Evolutionary conservation across 139 green algal species (phyloP), one percentile per base, ranked within the genome.

Genomic region (Micractinium sp.): DNA sequence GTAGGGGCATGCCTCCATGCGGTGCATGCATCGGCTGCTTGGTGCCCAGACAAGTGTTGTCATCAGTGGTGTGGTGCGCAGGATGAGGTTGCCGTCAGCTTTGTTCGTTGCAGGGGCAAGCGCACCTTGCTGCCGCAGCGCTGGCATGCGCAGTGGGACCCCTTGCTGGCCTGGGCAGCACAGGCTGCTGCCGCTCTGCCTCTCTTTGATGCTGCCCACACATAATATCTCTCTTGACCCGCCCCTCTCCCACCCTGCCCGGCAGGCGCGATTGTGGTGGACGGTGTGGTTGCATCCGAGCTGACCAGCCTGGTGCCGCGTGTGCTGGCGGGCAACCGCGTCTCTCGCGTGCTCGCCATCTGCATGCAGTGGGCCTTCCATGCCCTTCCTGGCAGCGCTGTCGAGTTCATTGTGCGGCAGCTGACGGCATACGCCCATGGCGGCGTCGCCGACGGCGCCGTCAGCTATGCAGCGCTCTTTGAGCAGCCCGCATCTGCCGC

Each of bases 221-320:
- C 20, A 29, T 12, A 25, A 25, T 73, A 15, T 73, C 16, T 29
- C 20, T 73, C 14, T 9, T 56, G 7, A 2, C 63, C 63, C 2
- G 3, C 63, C 63, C 69, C 31, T 76, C 27, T 20, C 36, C 36
- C 36, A 36, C 36, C 20, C 1, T 56, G 75, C 35, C 12, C 14
- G 23, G 25, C 78, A 83, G 81, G 81, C 7, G 81, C 81, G 9
- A 75, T 86, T 75, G 63, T 86, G 20, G 81, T 86, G 60, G 81
- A 86, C 23, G 81, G 81, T 3, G 81, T 86, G 60, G 81, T 75
- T 13, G 81, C 81, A 3, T 47, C 27, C 1, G 81, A 86, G 81
- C 81, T 86, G 18, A 86, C 81, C 41, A 86, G 60, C 81, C 41
- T 86, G 33, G 81, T 86, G 60, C 81, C 81, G 7, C 60, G 35